Percentiles rank a stretch among this genome's conserved stretches.
These are phyloP conservation scores for Aspergillus calidoustus DNA, from an alignment of 2,329 filamentous ascomycete species.

Conservation along the genomic window DNA sequence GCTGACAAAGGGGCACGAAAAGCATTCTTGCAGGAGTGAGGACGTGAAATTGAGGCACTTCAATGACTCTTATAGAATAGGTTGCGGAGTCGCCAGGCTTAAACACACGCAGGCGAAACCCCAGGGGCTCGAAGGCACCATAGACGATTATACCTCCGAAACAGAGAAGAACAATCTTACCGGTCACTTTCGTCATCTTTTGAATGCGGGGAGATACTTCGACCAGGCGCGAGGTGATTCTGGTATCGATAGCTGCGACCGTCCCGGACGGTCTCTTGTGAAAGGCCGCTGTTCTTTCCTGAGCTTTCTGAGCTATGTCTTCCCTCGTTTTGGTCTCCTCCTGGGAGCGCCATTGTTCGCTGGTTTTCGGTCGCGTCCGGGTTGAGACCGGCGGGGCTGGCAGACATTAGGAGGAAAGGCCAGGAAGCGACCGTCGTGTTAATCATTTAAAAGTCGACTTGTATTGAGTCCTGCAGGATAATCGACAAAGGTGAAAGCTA, in stretches of 20 bases:
- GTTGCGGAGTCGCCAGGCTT: too few relatives aligned
- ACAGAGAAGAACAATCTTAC: slow-evolving; percentile 32
- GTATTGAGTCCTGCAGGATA: neutral
- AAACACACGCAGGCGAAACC: neutral
- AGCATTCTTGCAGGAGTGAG: neutral
- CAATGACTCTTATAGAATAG: neutral
- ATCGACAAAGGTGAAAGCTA: neutral
- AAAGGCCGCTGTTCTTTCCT: slow-evolving; percentile 42
- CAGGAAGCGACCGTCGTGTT: neutral
- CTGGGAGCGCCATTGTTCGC: slow-evolving; percentile 38
- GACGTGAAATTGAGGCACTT: neutral
- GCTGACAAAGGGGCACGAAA: neutral
- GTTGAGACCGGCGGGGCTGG: slow-evolving; percentile 17
- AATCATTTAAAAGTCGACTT: slow-evolving; percentile 5
- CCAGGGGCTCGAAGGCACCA: neutral
- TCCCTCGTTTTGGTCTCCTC: slow-evolving; percentile 37
- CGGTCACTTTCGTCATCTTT: slow-evolving; percentile 33
- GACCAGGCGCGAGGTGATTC: slow-evolving; percentile 30
- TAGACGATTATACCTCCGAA: neutral
- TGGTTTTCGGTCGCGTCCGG: slow-evolving; percentile 22
- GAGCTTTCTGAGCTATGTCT: slow-evolving; percentile 49
- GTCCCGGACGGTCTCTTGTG: slow-evolving; percentile 46
- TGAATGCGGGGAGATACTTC: slow-evolving; percentile 34
- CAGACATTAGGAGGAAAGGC: slow-evolving; percentile 8
- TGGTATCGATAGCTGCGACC: slow-evolving; percentile 27